Base-by-base conservation (phyloP, 352 stramenopile genomes). In the Blastocystis sp. region DNA sequence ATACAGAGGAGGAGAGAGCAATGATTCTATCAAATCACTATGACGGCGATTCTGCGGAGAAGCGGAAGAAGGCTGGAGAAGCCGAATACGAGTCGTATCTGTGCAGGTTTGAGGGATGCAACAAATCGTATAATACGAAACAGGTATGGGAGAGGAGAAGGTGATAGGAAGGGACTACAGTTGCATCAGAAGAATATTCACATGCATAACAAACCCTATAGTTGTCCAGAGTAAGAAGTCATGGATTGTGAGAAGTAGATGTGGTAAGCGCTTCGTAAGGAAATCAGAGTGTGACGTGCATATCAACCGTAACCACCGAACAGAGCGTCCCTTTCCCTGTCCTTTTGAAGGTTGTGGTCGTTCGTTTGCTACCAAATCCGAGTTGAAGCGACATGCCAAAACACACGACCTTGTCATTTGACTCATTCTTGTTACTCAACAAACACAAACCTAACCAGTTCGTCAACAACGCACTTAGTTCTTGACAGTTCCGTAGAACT, bases 141-240 rank as follows among this genome's bases (percentile, higher is more conserved):
- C 48, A 81, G 29, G 63, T 75, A 24, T 11, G 27, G 8, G 2
- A 36, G 36, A 53, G 48, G 36, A 11, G 6, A 32, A 53, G 21
- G 4, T 27, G 36, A 49, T 4, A 75, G 36, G 11, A 53, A 75
- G 63, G 69, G 69, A 61, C 34, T 81, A 2, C 7, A 49, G 4
- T 44, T 81, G 6, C 69, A 81, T 51, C 69, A 81, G 24, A 59
- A 81, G 48, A 81, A 64, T 24, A 57, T 65, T 46, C 69, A 81
- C 16, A 42, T 40, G 29, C 8, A 27, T 7, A 40, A 81, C 18
- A 81, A 81, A 61, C 69, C 69, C 21, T 81, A 63, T 24, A 27
- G 38, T n/a, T 81, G 69, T 61, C 27, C 42, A 40, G 21, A 81
- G 69, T 81, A 63, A 21, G 46, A 34, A 4, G n/a, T 34, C 0